Base-by-base conservation (phyloP, 805 yeast species). In the Metschnikowia corniflorae region DNA sequence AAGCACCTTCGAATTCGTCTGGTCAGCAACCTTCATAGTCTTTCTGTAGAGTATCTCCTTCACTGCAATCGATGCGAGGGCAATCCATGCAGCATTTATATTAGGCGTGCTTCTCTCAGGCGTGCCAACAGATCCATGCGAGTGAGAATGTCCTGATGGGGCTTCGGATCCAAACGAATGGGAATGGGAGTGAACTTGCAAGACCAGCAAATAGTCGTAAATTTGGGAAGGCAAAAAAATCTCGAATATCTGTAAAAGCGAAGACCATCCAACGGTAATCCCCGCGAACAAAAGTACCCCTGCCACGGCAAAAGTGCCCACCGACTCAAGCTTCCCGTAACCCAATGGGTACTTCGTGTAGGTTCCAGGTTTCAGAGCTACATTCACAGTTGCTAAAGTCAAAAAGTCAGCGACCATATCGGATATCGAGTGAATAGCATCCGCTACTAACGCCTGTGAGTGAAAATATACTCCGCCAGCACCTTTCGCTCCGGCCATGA, bases 21-120 rank as follows among this genome's bases (percentile, higher is more conserved):
- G 68, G 32, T 70, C 68, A 1, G 97, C 98, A 16, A 93, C 78
- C 43, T 78, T 77, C 61, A 81, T 73, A 0, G 98, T 93, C 9
- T 86, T 84, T 40, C 78, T 78, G 62, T 78, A 93, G 27, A 93
- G 77, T 75, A 95, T 77, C 60, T 93, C 98, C 56, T 93, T 93
- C 26, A 88, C 75, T 3, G 72, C 76, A 42, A 93, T 86, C 1
- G 96, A 86, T 1, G 80, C 96, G 39, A 83, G 79, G 0, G 98
- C 98, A 29, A 93, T 72, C 95, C 96, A 88, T 2, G 96, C 97
- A 3, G 98, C 98, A 57, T 87, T 88, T 47, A 93, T 76, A 53
- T 87, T 76, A 16, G 73, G 73, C 10, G 57, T 43, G 15, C 18
- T 35, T 16, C 37, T 31, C 16, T 32, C 42, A 14, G 29, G 10